A percentile compares a stretch with the other conserved stretches of the same genome.
Conservation (phyloP, 495 filamentous ascomycete genomes). For the Jackrogersella minutella region DNA sequence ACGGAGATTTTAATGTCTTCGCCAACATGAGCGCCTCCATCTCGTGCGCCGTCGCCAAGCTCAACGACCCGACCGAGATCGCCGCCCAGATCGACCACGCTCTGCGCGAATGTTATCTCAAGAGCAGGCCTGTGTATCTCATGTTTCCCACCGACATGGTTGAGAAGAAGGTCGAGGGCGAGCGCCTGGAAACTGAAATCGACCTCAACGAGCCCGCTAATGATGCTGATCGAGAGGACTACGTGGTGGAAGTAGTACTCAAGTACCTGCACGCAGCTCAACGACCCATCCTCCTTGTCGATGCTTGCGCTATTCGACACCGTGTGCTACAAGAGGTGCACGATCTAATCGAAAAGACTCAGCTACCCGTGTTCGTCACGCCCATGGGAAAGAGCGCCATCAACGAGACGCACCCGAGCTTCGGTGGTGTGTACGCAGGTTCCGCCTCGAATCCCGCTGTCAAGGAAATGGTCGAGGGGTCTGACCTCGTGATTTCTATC, state of each 20-base stretch:
- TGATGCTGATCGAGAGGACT: conserved; percentile 77
- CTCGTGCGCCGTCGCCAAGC: conserved; percentile 71
- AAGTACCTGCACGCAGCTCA: conserved; percentile 79
- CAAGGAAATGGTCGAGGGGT: conserved; percentile 74
- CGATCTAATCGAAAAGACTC: conserved; percentile 77
- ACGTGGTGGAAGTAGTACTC: conserved; percentile 81
- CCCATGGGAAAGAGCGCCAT: conserved; percentile 94
- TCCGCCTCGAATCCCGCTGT: conserved; percentile 77
- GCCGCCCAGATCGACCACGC: conserved; percentile 80
- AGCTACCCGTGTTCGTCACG: conserved; percentile 83
- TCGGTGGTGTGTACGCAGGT: conserved; percentile 88
- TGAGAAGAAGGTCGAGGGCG: conserved; percentile 77
- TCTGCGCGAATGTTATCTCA: conserved; percentile 79
- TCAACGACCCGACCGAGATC: conserved; percentile 74
- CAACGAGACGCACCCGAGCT: conserved; percentile 76
- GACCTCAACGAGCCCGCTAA: conserved; percentile 71
- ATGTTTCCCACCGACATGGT: conserved; percentile 88
- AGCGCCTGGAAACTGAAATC: conserved; percentile 69
- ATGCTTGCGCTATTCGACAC: conserved; percentile 91
- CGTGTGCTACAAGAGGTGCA: conserved; percentile 77
- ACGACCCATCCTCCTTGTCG: conserved; percentile 82
- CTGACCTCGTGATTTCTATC: conserved; percentile 84
- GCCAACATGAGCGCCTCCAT: conserved; percentile 77
- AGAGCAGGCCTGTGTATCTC: conserved; percentile 82
- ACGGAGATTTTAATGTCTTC: conserved; percentile 90